A percentile compares a stretch with the other conserved stretches of the same genome.
These are phyloP conservation scores for Candida glaebosa DNA, from an alignment of 805 yeast species.

Conservation along the genomic window DNA sequence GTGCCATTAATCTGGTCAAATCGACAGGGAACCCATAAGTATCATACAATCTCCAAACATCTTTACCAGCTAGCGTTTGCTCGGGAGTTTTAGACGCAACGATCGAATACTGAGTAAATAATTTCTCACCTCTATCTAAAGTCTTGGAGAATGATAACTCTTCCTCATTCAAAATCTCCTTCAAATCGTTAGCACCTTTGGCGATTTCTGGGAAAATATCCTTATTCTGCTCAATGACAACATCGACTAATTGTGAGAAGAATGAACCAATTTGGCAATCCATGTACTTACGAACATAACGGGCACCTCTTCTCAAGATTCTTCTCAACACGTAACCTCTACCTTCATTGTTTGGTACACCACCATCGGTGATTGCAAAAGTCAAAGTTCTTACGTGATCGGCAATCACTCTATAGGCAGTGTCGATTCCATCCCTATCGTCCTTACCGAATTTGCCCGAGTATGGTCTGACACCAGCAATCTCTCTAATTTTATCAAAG, in stretches of 20 bases:
- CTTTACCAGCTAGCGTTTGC: conserved; percentile 82
- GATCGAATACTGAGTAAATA: conserved; percentile 89
- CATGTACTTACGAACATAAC: conserved; percentile 95
- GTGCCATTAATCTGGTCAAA: conserved; percentile 97
- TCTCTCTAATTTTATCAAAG: conserved; percentile 81
- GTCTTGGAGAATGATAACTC: conserved; percentile 94
- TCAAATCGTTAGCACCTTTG: conserved; percentile 66
- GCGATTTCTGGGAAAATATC: conserved; percentile 91
- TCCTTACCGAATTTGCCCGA: conserved; percentile 91
- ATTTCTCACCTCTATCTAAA: conserved; percentile 94
- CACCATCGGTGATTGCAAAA: conserved; percentile 96
- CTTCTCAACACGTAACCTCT: conserved; percentile 98
- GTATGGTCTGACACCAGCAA: conserved; percentile 90
- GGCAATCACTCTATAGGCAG: conserved; percentile 96
- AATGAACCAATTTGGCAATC: conserved; percentile 92
- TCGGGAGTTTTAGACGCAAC: conserved; percentile 72
- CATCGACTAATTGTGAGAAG: conserved; percentile 89
- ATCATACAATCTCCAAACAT: conserved; percentile 97
- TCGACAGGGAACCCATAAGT: conserved; percentile 99
- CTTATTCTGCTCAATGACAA: conserved; percentile 81
- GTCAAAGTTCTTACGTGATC: conserved; percentile 98
- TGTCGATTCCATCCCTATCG: conserved; percentile 91
- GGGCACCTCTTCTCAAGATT: conserved; percentile 95
- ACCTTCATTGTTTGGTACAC: conserved; percentile 98
- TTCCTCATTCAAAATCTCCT: conserved; percentile 93